These are phyloP conservation scores for Ceratobasidium sp. DNA, from an alignment of 1,284 basidiomycete species.

Conservation along the genomic window DNA sequence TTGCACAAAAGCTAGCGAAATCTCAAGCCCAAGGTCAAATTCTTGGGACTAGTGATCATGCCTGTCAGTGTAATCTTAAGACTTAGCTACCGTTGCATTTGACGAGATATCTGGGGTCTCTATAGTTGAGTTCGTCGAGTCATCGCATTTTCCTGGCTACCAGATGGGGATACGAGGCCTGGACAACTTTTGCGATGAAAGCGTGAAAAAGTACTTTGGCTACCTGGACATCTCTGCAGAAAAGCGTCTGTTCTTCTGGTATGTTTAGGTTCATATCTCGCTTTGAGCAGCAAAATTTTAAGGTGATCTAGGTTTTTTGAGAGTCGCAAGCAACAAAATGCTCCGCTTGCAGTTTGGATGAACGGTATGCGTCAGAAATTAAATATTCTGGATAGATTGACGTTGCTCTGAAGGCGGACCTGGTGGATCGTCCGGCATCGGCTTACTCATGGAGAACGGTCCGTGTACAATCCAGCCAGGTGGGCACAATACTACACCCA, in stretches of 20 bases:
- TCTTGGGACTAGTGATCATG: too few relatives aligned
- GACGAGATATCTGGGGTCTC: too few relatives aligned
- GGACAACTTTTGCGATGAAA: conserved; percentile 1
- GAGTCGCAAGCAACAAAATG: conserved; percentile 21
- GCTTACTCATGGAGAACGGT: conserved; percentile 54
- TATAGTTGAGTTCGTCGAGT: too few relatives aligned
- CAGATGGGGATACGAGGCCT: neutral
- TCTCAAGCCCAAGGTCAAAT: too few relatives aligned
- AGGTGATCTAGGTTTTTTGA: conserved; percentile 38
- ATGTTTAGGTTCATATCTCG: too few relatives aligned
- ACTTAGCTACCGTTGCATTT: too few relatives aligned
- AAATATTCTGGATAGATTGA: neutral
- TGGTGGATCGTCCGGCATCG: conserved; percentile 20
- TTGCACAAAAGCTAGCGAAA: too few relatives aligned
- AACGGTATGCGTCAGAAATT: conserved; percentile 8
- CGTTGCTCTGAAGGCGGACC: conserved; percentile 14
- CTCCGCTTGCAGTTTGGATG: conserved; percentile 34
- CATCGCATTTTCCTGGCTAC: conserved; percentile 10
- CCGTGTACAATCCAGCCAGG: conserved; percentile 65
- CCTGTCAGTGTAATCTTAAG: too few relatives aligned
- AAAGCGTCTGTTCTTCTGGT: conserved; percentile 31
- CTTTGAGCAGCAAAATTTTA: too few relatives aligned
- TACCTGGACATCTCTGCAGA: conserved; percentile 22
- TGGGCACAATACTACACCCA: conserved; percentile 57
- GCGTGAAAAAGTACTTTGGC: conserved; percentile 21